Base-by-base conservation (phyloP, 140 eudicot genomes). In the Senecio squalidus region DNA sequence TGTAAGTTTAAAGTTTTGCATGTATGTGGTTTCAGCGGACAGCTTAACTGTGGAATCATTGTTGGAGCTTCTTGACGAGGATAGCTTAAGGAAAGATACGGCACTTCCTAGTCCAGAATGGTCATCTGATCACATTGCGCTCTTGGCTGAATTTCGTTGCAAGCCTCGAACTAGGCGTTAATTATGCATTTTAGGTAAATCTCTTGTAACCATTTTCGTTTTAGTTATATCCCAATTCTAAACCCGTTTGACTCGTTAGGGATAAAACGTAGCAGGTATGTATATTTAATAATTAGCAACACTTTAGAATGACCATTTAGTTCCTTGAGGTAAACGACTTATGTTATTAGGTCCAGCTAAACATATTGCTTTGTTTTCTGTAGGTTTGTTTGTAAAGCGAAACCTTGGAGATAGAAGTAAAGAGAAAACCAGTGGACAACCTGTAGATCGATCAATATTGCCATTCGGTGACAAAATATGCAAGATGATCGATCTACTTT, bases 101-200 rank as follows among this genome's bases (percentile, higher is more conserved):
- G 98, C 96, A 0, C 96, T 91, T 64, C 98, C 98, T 69, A 86
- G 96, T 49, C 96, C 98, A 11, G 96, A 83, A 74, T 91, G 98
- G 98, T 91, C 98, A 29, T 91, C 98, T 38, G 98, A 91, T 60
- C 98, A 91, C 81, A 91, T 91, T 50, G 94, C 98, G 15, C 86
- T 91, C 15, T 72, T 91, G 74, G 98, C 94, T 54, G 98, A 87
- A 73, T 91, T 91, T 55, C 98, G 96, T 13, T 86, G 94, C 76
- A 83, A 76, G 70, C 96, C 91, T 22, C 82, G 96, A 71, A 73
- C 69, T 38, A 80, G 96, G 45, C 98, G 96, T 69, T 88, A 64
- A 88, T 60, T n/a, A n/a, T n/a, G 45, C 33, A 61, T 33, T 65
- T 70, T 82, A 74, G 76, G 73, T 46, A 60, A 72, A 77, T 62